Evolutionary conservation across 371 early-diverging fungal species (phyloP).

Genomic region (Dichotomocladium elegans): DNA sequence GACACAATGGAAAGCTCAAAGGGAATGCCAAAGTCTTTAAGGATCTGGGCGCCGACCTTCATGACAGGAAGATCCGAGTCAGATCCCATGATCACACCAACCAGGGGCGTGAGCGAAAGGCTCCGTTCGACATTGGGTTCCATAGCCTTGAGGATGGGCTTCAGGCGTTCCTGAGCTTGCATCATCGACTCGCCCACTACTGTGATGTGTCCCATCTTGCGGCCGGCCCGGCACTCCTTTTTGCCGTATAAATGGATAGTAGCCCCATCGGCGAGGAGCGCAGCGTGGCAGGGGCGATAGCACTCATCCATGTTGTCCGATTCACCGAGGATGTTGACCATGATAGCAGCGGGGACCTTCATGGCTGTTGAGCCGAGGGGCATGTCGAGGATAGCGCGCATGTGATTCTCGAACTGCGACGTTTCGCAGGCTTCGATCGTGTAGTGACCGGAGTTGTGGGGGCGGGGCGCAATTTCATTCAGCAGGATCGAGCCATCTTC

Average conservation of each 20-base stretch:
- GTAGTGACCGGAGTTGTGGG: constrained; percentile 98
- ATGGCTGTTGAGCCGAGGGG: constrained; percentile 89
- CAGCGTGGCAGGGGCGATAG: constrained; percentile 62
- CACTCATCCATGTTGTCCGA: constrained; percentile 56
- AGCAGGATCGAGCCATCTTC: constrained; percentile 76
- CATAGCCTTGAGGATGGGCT: constrained; percentile 60
- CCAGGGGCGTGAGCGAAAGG: constrained; percentile 64
- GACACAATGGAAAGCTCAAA: constrained; percentile 94
- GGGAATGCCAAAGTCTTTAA: constrained; percentile 86
- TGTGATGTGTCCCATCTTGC: constrained; percentile 98
- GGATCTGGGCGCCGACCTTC: constrained; percentile 84
- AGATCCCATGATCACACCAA: constrained; percentile 97
- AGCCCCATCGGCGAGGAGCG: constrained; percentile 77
- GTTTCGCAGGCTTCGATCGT: constrained; percentile 96
- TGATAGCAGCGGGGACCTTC: constrained; percentile 88
- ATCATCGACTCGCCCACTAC: constrained; percentile 82
- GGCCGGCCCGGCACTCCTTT: constrained; percentile 75
- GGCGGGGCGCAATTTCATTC: constrained; percentile 97
- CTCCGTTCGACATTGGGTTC: constrained; percentile 51
- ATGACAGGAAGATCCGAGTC: constrained; percentile 95
- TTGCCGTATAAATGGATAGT: constrained; percentile 95
- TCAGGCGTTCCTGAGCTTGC: constrained; percentile 59
- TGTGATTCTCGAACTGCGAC: constrained; percentile 95
- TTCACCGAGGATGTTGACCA: constrained; percentile 92
- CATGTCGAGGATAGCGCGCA: constrained; percentile 89